phyloP scores from a whole-genome alignment of 2,329 filamentous ascomycete species.

The Triangularia verruculosa region DNA sequence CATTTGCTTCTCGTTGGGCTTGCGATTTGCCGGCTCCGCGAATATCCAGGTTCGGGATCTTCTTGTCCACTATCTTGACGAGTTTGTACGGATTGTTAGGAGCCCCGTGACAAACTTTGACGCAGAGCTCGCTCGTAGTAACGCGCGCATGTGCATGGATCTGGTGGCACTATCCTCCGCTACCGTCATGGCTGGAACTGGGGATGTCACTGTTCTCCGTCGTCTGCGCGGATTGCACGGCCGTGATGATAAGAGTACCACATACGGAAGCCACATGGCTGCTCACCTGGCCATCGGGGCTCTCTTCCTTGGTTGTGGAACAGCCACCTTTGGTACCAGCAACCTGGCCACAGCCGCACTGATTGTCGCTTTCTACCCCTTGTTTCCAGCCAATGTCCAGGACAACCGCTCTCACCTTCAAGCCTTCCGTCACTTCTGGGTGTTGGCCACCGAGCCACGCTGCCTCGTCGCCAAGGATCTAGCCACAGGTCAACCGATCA shows the following conservation, averaged over 20 bases:
- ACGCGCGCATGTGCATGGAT: constrained; percentile 88
- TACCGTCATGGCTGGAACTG: constrained; percentile 93
- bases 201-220: constrained; percentile 80
- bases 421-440: constrained; percentile 96
- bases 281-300: constrained; percentile 88
- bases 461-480: constrained; percentile 87
- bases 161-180: constrained; percentile 77
- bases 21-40: constrained; percentile 72
- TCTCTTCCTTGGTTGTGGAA: constrained; percentile 89
- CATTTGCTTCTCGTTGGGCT: constrained; percentile 74
- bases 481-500: constrained; percentile 75
- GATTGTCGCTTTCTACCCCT: constrained; percentile 87
- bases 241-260: constrained; percentile 75
- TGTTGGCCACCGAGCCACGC: constrained; percentile 83
- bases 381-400: constrained; percentile 84
- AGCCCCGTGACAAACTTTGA: constrained; percentile 66
- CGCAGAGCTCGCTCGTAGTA: constrained; percentile 75
- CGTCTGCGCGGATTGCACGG: constrained; percentile 85
- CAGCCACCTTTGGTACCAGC: constrained; percentile 84
- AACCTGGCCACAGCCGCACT: constrained; percentile 83
- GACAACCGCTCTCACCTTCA: constrained; percentile 95
- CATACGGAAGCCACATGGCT: constrained; percentile 92
- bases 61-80: constrained; percentile 78
- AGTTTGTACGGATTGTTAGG: constrained; percentile 75
- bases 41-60: constrained; percentile 72